These are phyloP conservation scores for Hanseniaspora guilliermondii DNA, from an alignment of 805 yeast species.

Conservation along the genomic window DNA sequence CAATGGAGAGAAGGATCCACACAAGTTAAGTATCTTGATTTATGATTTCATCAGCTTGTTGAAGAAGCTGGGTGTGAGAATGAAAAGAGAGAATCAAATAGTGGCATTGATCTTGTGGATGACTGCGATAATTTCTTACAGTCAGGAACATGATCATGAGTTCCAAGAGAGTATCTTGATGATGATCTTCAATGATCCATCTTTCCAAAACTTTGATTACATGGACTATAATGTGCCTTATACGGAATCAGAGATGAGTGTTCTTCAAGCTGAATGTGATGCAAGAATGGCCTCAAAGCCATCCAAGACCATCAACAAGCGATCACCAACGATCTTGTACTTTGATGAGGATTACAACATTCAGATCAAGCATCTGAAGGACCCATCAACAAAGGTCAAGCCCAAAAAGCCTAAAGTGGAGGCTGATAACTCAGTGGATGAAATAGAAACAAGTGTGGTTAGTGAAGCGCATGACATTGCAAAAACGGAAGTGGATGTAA, in stretches of 20 bases:
- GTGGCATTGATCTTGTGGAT: constrained; percentile 5
- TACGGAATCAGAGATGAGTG: background rate
- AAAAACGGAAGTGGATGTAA: background rate
- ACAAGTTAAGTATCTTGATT: background rate
- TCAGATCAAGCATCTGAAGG: background rate
- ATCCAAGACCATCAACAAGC: background rate
- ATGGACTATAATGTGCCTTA: constrained; percentile 1
- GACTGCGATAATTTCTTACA: constrained; percentile 2
- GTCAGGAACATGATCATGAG: constrained; percentile 3
- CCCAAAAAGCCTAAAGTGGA: background rate
- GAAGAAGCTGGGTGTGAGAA: background rate
- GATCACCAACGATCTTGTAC: background rate
- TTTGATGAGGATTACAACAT: constrained; percentile 3
- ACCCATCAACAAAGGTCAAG: background rate
- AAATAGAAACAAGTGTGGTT: background rate
- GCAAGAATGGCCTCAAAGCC: background rate
- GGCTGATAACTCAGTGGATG: background rate
- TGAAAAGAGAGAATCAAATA: constrained; percentile 3
- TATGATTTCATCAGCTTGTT: background rate
- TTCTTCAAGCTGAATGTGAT: background rate
- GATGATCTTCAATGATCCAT: constrained; percentile 1
- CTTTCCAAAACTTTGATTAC: constrained; percentile 1
- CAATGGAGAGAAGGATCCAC: background rate
- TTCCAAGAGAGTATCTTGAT: constrained; percentile 7
- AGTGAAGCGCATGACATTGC: background rate